phyloP scores from a whole-genome alignment of 345 rosid species.

The Brassica carinata region DNA sequence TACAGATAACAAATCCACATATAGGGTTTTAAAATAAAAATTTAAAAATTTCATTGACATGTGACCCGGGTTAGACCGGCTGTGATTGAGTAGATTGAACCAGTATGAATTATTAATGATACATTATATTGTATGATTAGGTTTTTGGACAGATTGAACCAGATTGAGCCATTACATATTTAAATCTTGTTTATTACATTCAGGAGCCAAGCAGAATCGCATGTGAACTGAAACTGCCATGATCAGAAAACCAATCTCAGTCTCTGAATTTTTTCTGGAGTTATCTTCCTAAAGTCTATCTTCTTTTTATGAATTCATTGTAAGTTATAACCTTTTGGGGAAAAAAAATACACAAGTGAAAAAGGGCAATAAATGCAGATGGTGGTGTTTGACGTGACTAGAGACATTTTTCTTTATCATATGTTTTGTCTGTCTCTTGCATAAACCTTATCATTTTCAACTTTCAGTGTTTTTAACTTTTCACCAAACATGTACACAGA shows the following conservation, averaged over 20 bases:
- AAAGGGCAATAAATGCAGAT: slow-evolving; percentile 30
- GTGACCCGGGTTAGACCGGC: background rate
- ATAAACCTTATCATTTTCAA: too few species aligned
- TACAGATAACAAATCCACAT: background rate
- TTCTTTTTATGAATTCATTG: background rate
- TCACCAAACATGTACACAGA: too few species aligned
- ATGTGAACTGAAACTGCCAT: slow-evolving; percentile 37
- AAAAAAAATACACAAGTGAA: background rate
- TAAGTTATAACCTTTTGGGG: slow-evolving; percentile 4
- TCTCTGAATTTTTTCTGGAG: slow-evolving; percentile 13
- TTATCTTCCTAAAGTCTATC: slow-evolving; percentile 18
- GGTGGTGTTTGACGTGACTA: slow-evolving; percentile 37
- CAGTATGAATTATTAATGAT: background rate
- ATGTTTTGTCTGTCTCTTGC: too few species aligned
- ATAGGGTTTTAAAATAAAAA: too few species aligned
- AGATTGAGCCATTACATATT: background rate
- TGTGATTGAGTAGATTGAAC: background rate
- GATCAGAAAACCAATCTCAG: slow-evolving; percentile 21
- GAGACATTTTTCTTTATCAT: too few species aligned
- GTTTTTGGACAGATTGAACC: too few species aligned
- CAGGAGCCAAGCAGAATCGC: background rate
- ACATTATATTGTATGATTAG: too few species aligned
- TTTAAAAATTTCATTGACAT: too few species aligned
- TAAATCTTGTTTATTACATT: background rate
- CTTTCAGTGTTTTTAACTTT: too few species aligned